Evolutionary conservation across 352 stramenopile species (phyloP), one percentile per base, ranked within the genome.

Genomic region (Pythium monospermum): DNA sequence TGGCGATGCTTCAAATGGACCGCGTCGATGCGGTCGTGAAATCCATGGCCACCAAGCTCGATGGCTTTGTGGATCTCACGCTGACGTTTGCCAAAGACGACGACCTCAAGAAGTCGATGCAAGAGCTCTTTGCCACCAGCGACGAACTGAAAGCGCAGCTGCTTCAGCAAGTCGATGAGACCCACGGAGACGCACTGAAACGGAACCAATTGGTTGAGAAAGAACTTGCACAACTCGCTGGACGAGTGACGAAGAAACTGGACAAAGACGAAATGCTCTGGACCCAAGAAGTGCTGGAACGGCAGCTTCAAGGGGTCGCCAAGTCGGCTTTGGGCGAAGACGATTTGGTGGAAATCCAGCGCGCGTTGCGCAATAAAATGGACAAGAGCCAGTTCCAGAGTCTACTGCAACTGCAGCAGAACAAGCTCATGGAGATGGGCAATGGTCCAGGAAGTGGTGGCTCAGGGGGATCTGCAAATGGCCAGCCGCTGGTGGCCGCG

Each of bases 191-290:
- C 30, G 68, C 72, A 6, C 36, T 74, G 13, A 65, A 76, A 33
- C 72, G 74, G 4, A 72, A 87, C 23, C 69, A 75, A 13, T 39
- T 71, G 6, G 53, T 90, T 0, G 79, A 85, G 35, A 58, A 66
- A 5, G 79, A 90, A 23, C 49, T 90, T 35, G 65, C 67, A 33
- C 76, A 90, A 33, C 61, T 90, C 15, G 72, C 78, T 18, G 65
- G 64, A 7, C 76, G 76, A 6, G 71, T 90, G 26, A 81, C 73
- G 44, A 87, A 83, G 55, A 89, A 89, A 32, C 60, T 85, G 2
- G 78, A 90, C 56, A 86, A 87, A 54, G 76, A 86, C 47, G 73
- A 90, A 25, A 61, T 90, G 28, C 61, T 87, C 4, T 90, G 78
- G 78, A 90, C 78, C 0, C 76, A 85, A 39, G 74, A 85, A 33